Evolutionary conservation across 495 filamentous ascomycete species (phyloP), one percentile per base, ranked within the genome.

Genomic region (Paragyromitra xinjiangensis): DNA sequence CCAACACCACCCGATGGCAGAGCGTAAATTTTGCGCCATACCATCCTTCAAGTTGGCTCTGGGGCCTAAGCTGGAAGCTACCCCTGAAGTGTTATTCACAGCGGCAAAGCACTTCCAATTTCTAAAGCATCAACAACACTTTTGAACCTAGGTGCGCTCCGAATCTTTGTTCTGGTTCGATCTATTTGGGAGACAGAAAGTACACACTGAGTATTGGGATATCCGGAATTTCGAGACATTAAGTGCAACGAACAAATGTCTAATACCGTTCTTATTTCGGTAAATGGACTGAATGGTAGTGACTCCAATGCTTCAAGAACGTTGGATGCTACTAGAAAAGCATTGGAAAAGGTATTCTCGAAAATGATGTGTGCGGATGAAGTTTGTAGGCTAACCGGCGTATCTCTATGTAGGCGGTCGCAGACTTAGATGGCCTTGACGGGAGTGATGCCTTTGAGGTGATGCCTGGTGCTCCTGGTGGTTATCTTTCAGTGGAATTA

Each of bases 401-500:
- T 37, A 3, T 7, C 19, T 11, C 12, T 37, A 14, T 61, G 6
- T n/a, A 61, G 56, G 14, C 6, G 37, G 8, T 12, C n/a, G 16
- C 26, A 37, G 29, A 61, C 14, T 61, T 61, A 29, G 29, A 61
- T 12, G 56, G 56, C 1, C 14, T 16, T 7, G 29, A 61, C 6
- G 56, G 56, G 37, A 29, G 37, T 9, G 14, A 39, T 3, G 56
- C 56, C 29, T n/a, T 61, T 61, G 29, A 37, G 2, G 56, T 61
- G 16, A 34, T 61, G 56, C 26, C 56, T 7, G 56, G 56, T 19
- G 56, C 56, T 12, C 56, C 56, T 37, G 56, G 56, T n/a, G 56
- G 56, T 16, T 61, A 61, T 61, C 26, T 61, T 61, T 61, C 56
- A 6, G 56, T 61, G 29, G 56, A 61, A 61, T 37, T 61, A n/a